phyloP scores from a whole-genome alignment of 148 eudicot genomes.

The Amaranthus palmeri region DNA sequence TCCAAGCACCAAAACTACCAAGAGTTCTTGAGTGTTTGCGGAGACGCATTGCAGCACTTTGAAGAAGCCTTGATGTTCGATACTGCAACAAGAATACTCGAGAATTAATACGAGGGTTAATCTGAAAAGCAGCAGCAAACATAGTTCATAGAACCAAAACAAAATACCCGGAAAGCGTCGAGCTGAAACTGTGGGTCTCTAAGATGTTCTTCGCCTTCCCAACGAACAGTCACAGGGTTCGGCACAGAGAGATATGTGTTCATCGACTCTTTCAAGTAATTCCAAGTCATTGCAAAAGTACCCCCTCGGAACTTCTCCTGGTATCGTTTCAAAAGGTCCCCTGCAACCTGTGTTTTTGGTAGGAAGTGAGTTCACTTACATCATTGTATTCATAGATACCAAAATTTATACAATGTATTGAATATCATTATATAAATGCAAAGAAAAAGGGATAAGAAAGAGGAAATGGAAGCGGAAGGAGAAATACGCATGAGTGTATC shows the following conservation, averaged over 20 bases:
- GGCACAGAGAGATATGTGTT: constrained; percentile 85
- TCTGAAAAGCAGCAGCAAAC: neutral
- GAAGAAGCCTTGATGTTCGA: constrained; percentile 94
- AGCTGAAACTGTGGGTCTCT: constrained; percentile 89
- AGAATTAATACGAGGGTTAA: neutral
- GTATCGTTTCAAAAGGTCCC: constrained; percentile 84
- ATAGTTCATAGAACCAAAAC: constrained; percentile 1
- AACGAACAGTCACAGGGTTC: constrained; percentile 86
- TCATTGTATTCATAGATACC: neutral
- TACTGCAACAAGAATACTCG: constrained; percentile 46
- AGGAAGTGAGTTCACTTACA: neutral
- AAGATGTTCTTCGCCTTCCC: constrained; percentile 93
- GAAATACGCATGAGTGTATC: too few species aligned
- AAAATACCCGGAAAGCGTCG: constrained; percentile 78
- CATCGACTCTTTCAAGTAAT: constrained; percentile 89
- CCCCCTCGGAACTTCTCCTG: constrained; percentile 86
- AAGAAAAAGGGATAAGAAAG: too few species aligned
- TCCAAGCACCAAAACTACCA: constrained; percentile 96
- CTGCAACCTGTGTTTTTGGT: constrained; percentile 62
- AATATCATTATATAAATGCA: too few species aligned
- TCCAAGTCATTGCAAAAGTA: constrained; percentile 83
- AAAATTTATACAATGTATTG: too few species aligned
- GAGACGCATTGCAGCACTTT: constrained; percentile 78
- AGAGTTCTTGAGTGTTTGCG: constrained; percentile 78
- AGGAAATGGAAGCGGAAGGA: too few species aligned